These are phyloP conservation scores for Fusarium clavum DNA, from an alignment of 2,329 filamentous ascomycete genomes.

Conservation along the genomic window DNA sequence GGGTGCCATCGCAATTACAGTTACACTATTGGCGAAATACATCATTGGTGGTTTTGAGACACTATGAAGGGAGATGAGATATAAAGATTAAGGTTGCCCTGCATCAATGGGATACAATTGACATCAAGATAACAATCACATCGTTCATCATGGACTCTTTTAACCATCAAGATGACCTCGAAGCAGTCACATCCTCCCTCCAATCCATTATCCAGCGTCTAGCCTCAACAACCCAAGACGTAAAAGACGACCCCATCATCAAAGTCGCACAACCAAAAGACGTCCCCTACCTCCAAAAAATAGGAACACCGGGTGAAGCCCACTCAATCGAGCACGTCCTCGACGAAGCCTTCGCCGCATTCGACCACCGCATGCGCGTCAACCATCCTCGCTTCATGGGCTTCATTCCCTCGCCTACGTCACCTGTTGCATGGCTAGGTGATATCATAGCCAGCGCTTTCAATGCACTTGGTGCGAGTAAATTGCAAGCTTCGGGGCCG, in stretches of 20 bases:
- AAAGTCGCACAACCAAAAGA: constrained; percentile 26
- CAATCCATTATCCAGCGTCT: constrained; percentile 10
- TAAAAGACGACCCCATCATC: constrained; percentile 20
- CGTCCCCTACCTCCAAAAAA: constrained; percentile 11
- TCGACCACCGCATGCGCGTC: constrained; percentile 29
- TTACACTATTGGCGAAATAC: not conserved
- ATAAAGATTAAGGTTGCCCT: not conserved
- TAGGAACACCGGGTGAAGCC: constrained; percentile 18
- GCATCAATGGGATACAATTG: too few species aligned
- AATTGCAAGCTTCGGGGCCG: constrained; percentile 40
- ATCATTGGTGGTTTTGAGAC: not conserved
- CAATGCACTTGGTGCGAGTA: constrained; percentile 35
- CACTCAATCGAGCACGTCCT: constrained; percentile 27
- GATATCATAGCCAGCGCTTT: constrained; percentile 37
- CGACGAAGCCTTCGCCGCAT: constrained; percentile 19
- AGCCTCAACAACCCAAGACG: constrained; percentile 16
- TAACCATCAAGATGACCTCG: constrained; percentile 13
- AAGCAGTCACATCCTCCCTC: constrained; percentile 14
- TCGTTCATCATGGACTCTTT: not conserved
- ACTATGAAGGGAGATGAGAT: not conserved
- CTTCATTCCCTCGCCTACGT: constrained; percentile 41
- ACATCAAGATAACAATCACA: too few species aligned
- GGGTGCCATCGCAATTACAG: not conserved
- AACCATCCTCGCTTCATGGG: constrained; percentile 37
- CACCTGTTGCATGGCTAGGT: constrained; percentile 41